Base-by-base conservation (phyloP, 306 rosid genomes). In the Hippophae gyantsensis region DNA sequence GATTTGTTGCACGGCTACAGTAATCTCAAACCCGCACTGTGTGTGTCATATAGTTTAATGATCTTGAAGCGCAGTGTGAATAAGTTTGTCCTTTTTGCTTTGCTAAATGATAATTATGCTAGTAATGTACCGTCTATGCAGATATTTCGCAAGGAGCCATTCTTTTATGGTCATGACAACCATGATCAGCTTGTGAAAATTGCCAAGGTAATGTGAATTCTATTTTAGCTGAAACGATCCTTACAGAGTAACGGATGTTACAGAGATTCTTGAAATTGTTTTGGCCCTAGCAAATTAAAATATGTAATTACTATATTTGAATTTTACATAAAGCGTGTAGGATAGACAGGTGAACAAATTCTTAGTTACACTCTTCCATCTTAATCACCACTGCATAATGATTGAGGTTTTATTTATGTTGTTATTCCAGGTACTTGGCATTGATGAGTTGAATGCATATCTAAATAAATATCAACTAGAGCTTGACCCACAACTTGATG, bases 401-500 rank as follows among this genome's bases (percentile, higher is more conserved):
- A 47, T 61, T 58, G 51, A 13, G 41, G 0, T 18, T 53, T 43
- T 54, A 18, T 6, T 52, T 54, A 26, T 48, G 47, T 18, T 18
- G 23, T 6, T 10, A 65, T 45, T 54, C 59, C 79, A 78, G 79
- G 79, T 78, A 64, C 76, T 78, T 61, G 79, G 83, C 59, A 78
- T 79, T 0, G 79, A 78, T 42, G 83, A 78, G 10, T 67, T 78
- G 57, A 67, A 78, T 55, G 76, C 71, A 42, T 73, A 78, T 64
- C 53, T 78, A 73, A 67, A 71, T 58, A 78, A 78, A 67, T 78
- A 74, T 70, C 70, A 74, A 10, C 58, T 78, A 13, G 77, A 57
- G 68, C 83, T 74, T 43, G 83, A 78, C 64, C 77, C 79, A 58
- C 83, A 74, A 50, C 77, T 78, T 3, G 83, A 78, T 32, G 79